Base-by-base conservation (phyloP, 2,329 filamentous ascomycete species). In the Fusarium oligoseptatum region DNA sequence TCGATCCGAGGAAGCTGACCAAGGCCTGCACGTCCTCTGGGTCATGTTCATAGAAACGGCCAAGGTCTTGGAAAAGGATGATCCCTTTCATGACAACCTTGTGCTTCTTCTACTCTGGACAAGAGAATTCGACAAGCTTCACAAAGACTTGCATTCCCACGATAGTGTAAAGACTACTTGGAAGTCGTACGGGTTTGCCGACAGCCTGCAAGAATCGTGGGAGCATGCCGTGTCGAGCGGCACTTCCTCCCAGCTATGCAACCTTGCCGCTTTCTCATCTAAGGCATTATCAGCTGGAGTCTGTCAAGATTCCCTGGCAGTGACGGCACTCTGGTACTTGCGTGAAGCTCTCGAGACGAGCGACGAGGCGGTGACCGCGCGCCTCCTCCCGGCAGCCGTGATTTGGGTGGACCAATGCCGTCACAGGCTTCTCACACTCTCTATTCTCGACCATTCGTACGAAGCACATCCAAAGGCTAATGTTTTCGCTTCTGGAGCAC, bases 161-260 rank as follows among this genome's bases (percentile, higher is more conserved):
- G 7, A 17, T 4, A 22, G 14, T 3, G 17, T 6, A 1, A 24
- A 9, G 17, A 6, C 6, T n/a, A 2, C 36, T 1, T 71, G 68
- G 67, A 67, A 71, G 12, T 55, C 56, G 2, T 71, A 66, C 34
- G 67, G 67, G 2, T 70, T 71, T 20, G 48, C 34, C 2, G 15
- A 36, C 6, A 58, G 32, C 2, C 24, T 71, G 17, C 67, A 71
- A 14, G 24, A 9, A 2, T 58, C 63, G 17, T 60, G 68, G 67
- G 32, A 50, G 14, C 20, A 55, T 24, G 22, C 56, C 2, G 4
- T 57, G 8, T 12, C 9, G 20, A 43, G 36, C 14, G 68, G 41
- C 3, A 52, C 27, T 6, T 15, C 37, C 2, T 34, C 27, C 10
- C 56, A 71, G 10, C 27, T 58, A 1, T 60, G 39, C 9, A 62